Percentiles rank a stretch among this genome's conserved stretches.
These are phyloP conservation scores for Aureobasidium sp. DNA, from an alignment of 2,329 filamentous ascomycete genomes.

Conservation along the genomic window DNA sequence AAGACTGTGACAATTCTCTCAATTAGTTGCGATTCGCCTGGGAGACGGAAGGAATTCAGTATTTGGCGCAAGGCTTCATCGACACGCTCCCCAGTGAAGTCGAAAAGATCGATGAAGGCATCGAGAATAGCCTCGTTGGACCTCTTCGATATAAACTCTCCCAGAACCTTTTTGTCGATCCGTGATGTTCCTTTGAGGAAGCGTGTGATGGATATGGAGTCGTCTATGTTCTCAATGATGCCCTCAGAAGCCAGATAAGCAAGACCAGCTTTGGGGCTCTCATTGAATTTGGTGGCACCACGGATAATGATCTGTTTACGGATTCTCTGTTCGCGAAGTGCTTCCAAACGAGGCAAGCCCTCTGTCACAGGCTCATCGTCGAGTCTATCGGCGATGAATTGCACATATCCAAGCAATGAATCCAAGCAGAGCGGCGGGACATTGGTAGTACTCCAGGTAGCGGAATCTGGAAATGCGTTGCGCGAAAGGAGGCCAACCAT, in stretches of 20 bases:
- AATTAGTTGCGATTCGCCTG: conserved; percentile 87
- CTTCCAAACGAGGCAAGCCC: conserved; percentile 58
- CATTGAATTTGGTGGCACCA: conserved; percentile 87
- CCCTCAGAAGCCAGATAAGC: conserved; percentile 78
- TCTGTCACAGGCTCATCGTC: conserved; percentile 60
- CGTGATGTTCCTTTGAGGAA: conserved; percentile 84
- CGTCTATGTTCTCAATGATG: conserved; percentile 68
- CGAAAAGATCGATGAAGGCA: conserved; percentile 78
- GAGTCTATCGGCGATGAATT: conserved; percentile 82
- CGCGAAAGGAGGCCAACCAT: conserved; percentile 87
- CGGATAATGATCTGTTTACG: conserved; percentile 85
- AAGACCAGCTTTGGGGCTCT: conserved; percentile 83
- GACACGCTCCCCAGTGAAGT: conserved; percentile 78
- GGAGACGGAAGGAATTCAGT: conserved; percentile 87
- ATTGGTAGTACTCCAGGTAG: conserved; percentile 97
- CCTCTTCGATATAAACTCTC: conserved; percentile 88
- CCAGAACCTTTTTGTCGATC: conserved; percentile 82
- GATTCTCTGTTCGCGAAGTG: conserved; percentile 63
- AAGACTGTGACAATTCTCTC: conserved; percentile 87
- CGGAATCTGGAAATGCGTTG: conserved; percentile 93
- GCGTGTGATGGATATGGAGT: conserved; percentile 71
- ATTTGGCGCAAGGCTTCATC: conserved; percentile 84
- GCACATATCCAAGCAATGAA: conserved; percentile 81
- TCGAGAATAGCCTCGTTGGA: conserved; percentile 78
- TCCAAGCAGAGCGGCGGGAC: conserved; percentile 93